Conservation (phyloP, 23 red algal species). For the Gracilaria gracilis region DNA sequence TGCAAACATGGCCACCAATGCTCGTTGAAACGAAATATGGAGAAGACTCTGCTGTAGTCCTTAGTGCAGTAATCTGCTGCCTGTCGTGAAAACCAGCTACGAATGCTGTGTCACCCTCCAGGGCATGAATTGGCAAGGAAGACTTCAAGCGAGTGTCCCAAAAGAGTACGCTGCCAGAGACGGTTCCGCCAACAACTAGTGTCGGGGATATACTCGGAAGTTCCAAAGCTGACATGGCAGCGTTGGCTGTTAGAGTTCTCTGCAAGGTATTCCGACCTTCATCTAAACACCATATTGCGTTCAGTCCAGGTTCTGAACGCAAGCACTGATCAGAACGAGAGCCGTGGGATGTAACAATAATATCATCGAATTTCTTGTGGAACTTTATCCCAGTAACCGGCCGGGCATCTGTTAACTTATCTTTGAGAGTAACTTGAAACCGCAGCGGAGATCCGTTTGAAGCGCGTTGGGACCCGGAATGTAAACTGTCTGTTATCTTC, state of each 20-base stretch:
- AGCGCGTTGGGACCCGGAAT: slow-evolving; percentile 3
- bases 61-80: slow-evolving; percentile 24
- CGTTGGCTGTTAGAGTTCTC: slow-evolving; percentile 20
- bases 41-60: slow-evolving; percentile 14
- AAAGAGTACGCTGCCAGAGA: slow-evolving; percentile 25
- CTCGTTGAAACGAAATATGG: slow-evolving; percentile 43
- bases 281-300: slow-evolving; percentile 45
- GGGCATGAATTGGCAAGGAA: slow-evolving; percentile 20
- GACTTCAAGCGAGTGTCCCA: slow-evolving; percentile 64
- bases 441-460: slow-evolving; percentile 34
- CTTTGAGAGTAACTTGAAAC: slow-evolving; percentile 19
- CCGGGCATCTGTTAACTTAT: slow-evolving; percentile 5
- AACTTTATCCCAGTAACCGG: slow-evolving; percentile 38
- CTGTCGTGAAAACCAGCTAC: slow-evolving; percentile 28
- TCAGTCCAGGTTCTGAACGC: slow-evolving; percentile 11
- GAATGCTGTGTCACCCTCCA: slow-evolving; percentile 16
- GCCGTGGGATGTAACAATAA: slow-evolving; percentile 40
- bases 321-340: slow-evolving; percentile 19
- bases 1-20: slow-evolving; percentile 41
- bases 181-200: slow-evolving; percentile 43
- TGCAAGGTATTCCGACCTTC: slow-evolving; percentile 36
- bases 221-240: slow-evolving; percentile 41
- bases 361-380: slow-evolving; percentile 51
- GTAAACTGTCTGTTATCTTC: neutral
- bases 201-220: slow-evolving; percentile 39